phyloP scores from a whole-genome alignment of 257 asterid species.

The Agastache rugosa region DNA sequence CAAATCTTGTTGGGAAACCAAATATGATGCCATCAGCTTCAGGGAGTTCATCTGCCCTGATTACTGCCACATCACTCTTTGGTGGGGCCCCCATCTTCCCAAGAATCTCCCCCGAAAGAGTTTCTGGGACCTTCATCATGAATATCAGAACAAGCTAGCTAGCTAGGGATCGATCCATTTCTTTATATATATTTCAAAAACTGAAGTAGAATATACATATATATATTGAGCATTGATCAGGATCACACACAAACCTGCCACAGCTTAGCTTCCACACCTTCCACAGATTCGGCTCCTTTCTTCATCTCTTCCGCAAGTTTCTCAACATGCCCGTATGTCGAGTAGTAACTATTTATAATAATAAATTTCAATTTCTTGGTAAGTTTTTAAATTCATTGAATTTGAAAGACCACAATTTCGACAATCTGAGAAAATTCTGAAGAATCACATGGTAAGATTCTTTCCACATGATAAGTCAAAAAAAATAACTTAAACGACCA shows the following conservation, averaged over 20 bases:
- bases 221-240: background rate
- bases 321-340: slow-evolving; percentile 75
- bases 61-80: slow-evolving; percentile 56
- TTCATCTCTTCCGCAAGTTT: slow-evolving; percentile 70
- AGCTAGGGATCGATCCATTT: no score
- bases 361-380: slow-evolving; percentile 8
- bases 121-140: slow-evolving; percentile 56
- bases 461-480: background rate
- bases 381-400: background rate
- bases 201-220: no score
- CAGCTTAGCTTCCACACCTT: slow-evolving; percentile 72
- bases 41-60: slow-evolving; percentile 51
- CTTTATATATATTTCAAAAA: no score
- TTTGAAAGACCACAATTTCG: background rate
- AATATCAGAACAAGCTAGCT: no score
- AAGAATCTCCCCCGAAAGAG: slow-evolving; percentile 58
- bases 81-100: slow-evolving; percentile 65
- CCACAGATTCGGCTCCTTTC: slow-evolving; percentile 72
- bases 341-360: slow-evolving; percentile 53
- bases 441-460: slow-evolving; percentile 27
- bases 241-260: slow-evolving; percentile 62
- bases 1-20: slow-evolving; percentile 74
- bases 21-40: slow-evolving; percentile 64
- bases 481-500: background rate
- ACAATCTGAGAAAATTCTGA: slow-evolving; percentile 11